Evolutionary conservation across 2,329 filamentous ascomycete genomes (phyloP).

Genomic region (Fusarium sp.): DNA sequence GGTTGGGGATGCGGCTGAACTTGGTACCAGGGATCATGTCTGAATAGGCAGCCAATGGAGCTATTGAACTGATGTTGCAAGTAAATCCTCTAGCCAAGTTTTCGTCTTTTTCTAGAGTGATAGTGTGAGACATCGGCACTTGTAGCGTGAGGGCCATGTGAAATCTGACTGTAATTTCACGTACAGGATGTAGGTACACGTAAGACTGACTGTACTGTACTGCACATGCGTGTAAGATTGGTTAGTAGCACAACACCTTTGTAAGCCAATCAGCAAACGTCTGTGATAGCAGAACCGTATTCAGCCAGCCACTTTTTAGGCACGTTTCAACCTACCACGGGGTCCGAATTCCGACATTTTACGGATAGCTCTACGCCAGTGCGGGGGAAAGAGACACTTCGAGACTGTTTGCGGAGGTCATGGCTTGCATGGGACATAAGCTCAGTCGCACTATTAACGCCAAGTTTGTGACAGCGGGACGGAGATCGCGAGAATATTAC

Average conservation of each 20-base stretch:
- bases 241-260: neutral
- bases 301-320: constrained; percentile 2
- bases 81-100: neutral
- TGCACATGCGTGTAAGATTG: neutral
- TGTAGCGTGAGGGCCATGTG: neutral
- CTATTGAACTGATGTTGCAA: neutral
- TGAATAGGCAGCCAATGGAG: neutral
- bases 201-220: neutral
- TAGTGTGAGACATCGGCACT: no score
- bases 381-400: neutral
- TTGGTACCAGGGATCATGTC: no score
- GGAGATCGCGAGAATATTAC: neutral
- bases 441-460: neutral
- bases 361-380: neutral
- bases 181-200: neutral
- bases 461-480: neutral
- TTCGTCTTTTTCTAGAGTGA: no score
- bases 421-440: neutral
- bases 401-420: constrained; percentile 3
- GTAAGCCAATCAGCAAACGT: neutral
- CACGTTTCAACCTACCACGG: neutral
- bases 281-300: neutral
- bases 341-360: neutral
- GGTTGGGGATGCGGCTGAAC: neutral
- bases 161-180: neutral